A percentile compares a stretch with the other conserved stretches of the same genome.
Evolutionary conservation across 2,329 filamentous ascomycete species (phyloP).

Genomic region (Lachnellula hyalina): DNA sequence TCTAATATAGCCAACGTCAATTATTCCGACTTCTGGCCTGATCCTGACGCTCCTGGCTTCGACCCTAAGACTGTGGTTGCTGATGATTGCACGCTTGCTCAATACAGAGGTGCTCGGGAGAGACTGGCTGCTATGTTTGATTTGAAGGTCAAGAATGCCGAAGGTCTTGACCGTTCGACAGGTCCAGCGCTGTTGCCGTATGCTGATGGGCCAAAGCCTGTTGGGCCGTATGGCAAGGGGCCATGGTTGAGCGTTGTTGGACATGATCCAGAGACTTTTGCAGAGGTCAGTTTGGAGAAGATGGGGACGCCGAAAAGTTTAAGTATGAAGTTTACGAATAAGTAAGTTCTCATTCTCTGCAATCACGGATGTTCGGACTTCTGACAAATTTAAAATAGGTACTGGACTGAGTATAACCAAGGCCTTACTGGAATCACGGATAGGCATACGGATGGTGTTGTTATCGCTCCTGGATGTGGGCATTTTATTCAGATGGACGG

Average conservation of each 20-base stretch:
- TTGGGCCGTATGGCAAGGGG: slow-evolving; percentile 23
- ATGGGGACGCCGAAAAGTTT: slow-evolving; percentile 30
- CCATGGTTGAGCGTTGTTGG: slow-evolving; percentile 30
- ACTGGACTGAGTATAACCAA: slow-evolving; percentile 32
- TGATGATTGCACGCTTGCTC: slow-evolving; percentile 25
- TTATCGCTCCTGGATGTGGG: slow-evolving; percentile 30
- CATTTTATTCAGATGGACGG: slow-evolving; percentile 33
- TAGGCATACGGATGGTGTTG: slow-evolving; percentile 21
- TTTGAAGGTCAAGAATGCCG: slow-evolving; percentile 26
- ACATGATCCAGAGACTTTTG: slow-evolving; percentile 30
- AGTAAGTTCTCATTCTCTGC: slow-evolving; percentile 19
- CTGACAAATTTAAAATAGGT: slow-evolving; percentile 16
- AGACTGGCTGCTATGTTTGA: slow-evolving; percentile 28
- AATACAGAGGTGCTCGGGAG: slow-evolving; percentile 27
- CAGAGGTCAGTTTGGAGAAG: slow-evolving; percentile 27
- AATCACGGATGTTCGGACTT: neutral
- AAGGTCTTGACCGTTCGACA: slow-evolving; percentile 27
- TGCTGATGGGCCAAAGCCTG: slow-evolving; percentile 26
- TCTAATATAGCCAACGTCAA: slow-evolving; percentile 32
- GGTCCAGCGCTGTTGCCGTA: slow-evolving; percentile 26
- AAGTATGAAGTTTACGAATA: slow-evolving; percentile 29
- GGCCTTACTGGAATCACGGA: slow-evolving; percentile 28
- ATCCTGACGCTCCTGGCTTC: slow-evolving; percentile 26
- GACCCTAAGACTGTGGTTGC: slow-evolving; percentile 21
- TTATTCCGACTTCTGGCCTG: slow-evolving; percentile 28